Percentiles rank a stretch among this genome's conserved stretches.
Conservation (phyloP, 345 rosid species). For the Eucalyptus cloeziana region DNA sequence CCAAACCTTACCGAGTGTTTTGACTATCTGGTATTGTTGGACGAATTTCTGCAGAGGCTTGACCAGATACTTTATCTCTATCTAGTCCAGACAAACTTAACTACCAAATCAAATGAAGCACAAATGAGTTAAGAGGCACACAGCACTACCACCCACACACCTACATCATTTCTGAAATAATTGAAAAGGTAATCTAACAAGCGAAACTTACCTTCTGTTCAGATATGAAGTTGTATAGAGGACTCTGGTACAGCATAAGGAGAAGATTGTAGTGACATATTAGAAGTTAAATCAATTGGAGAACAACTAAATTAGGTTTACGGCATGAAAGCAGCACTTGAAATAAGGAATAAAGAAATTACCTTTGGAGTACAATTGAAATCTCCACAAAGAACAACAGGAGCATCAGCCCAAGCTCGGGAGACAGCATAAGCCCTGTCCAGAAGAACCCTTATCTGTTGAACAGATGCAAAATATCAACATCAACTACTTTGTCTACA, state of each 20-base stretch:
- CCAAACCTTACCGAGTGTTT: constrained; percentile 21
- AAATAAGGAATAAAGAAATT: not conserved
- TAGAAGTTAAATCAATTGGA: not conserved
- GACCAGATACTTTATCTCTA: constrained; percentile 89
- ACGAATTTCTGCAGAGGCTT: constrained; percentile 57
- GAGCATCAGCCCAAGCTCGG: constrained; percentile 71
- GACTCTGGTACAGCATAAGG: constrained; percentile 50
- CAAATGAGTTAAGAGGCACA: not conserved
- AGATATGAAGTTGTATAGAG: constrained; percentile 74
- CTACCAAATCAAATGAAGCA: constrained; percentile 19
- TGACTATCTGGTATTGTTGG: constrained; percentile 12
- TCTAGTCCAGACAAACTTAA: constrained; percentile 56
- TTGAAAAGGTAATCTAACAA: not conserved
- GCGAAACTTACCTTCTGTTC: constrained; percentile 58
- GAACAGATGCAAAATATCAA: not conserved
- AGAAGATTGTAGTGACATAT: not conserved
- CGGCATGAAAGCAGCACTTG: not conserved
- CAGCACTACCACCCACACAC: not conserved
- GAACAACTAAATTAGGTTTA: not conserved
- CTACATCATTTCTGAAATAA: not conserved
- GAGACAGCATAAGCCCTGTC: constrained; percentile 74
- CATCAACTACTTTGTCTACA: not conserved
- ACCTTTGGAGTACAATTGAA: constrained; percentile 96
- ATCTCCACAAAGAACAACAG: constrained; percentile 93
- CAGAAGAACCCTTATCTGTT: constrained; percentile 69